Evolutionary conservation across 768 basidiomycete genomes (phyloP).

Genomic region (Favolaschia claudopus): DNA sequence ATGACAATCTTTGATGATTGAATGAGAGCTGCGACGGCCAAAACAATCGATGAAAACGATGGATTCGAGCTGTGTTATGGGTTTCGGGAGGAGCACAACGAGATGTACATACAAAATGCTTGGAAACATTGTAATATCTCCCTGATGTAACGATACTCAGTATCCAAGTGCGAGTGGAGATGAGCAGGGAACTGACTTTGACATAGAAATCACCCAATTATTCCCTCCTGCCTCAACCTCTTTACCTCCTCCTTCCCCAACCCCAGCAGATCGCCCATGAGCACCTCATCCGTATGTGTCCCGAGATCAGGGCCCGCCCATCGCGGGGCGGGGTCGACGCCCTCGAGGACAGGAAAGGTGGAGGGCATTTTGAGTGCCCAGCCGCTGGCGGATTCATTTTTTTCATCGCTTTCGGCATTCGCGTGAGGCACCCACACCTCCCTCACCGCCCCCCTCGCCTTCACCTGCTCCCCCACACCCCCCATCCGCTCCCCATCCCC

Average conservation of each 20-base stretch:
- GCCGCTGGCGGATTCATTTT: slow-evolving; percentile 35
- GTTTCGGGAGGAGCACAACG: no score
- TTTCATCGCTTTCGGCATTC: slow-evolving; percentile 25
- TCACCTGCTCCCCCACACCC: slow-evolving; percentile 66
- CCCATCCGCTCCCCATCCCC: slow-evolving; percentile 63
- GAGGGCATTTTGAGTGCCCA: slow-evolving; percentile 76
- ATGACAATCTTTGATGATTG: slow-evolving; percentile 15
- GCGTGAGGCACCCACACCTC: slow-evolving; percentile 58
- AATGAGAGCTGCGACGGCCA: no score
- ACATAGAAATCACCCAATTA: slow-evolving; percentile 45
- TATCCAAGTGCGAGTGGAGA: no score
- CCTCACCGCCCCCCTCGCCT: slow-evolving; percentile 62
- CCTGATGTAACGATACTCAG: no score
- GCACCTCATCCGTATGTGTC: slow-evolving; percentile 58
- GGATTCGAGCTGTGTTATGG: no score
- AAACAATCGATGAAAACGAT: no score
- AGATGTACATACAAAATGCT: no score
- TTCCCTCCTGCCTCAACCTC: slow-evolving; percentile 46
- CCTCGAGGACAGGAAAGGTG: slow-evolving; percentile 69
- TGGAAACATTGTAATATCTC: no score
- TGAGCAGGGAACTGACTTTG: no score
- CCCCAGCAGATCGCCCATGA: slow-evolving; percentile 52
- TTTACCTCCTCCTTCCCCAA: slow-evolving; percentile 45
- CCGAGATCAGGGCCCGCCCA: slow-evolving; percentile 81
- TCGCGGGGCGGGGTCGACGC: slow-evolving; percentile 60